Evolutionary conservation across 2,329 filamentous ascomycete species (phyloP), one percentile per base, ranked within the genome.

Genomic region (Fusarium mangiferae): DNA sequence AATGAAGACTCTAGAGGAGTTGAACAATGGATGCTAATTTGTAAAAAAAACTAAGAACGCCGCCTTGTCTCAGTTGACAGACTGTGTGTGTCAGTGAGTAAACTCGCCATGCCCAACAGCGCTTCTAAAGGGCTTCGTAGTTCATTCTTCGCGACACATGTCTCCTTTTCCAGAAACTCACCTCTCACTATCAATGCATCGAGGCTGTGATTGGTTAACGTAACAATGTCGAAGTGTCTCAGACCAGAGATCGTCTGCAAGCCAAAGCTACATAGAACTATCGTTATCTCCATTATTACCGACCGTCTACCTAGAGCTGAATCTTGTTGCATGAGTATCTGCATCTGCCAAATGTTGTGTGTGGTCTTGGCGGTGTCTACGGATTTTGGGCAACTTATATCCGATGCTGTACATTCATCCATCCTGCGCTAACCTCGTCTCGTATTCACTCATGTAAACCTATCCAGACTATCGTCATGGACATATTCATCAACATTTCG

Each of bases 341-440:
- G 17, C 11, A 15, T 17, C 4, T 24, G 13, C 18, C 13, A 26
- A 45, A 9, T 8, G 4, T 11, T 10, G 4, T 11, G 6, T n/a
- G n/a, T 26, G 41, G 52, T 18, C 12, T 42, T 54, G 39, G 11
- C 26, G n/a, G 15, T 36, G 28, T 55, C 35, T 26, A 36, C 66
- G 66, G 64, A 63, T 36, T 68, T 68, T 68, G 38, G 38, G 26
- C 3, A 42, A 24, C 36, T 49, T 68, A 68, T 68, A 44, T 68
- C 66, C 66, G 66, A 42, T 22, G n/a, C 9, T 17, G 11, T 26
- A 55, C 48, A 9, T 55, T 35, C 11, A 22, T 22, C 6, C n/a
- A 30, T 56, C 18, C 20, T 38, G 30, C 39, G 54, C 65, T 68
- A 68, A 61, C 65, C 52, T 62, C 39, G 3, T 10, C 38, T 68